Evolutionary conservation across 2,329 filamentous ascomycete genomes (phyloP).

Genomic region (Trichoderma hamatum): DNA sequence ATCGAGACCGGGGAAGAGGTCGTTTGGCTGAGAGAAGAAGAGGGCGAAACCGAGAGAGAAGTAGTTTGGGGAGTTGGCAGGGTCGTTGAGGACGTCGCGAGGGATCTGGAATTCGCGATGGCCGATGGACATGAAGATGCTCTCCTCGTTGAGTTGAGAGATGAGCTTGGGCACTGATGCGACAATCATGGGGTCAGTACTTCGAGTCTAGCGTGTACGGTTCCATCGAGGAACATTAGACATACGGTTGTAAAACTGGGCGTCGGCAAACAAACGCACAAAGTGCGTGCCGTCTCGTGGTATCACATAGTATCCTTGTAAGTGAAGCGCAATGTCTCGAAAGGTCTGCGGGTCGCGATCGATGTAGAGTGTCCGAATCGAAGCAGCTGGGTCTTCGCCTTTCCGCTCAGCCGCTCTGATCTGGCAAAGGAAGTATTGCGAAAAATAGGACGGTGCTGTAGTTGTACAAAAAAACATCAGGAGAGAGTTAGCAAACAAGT

Average conservation of each 20-base stretch:
- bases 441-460: slow-evolving; percentile 91
- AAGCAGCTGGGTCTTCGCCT: slow-evolving; percentile 52
- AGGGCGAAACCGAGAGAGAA: slow-evolving; percentile 88
- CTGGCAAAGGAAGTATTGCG: slow-evolving; percentile 88
- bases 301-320: slow-evolving; percentile 87
- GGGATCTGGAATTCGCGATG: slow-evolving; percentile 86
- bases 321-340: slow-evolving; percentile 82
- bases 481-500: slow-evolving; percentile 23
- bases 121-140: slow-evolving; percentile 91
- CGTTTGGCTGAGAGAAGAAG: slow-evolving; percentile 79
- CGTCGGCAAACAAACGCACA: slow-evolving; percentile 89
- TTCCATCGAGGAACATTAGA: neutral
- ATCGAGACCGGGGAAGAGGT: slow-evolving; percentile 84
- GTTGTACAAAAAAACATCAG: neutral
- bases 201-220: neutral
- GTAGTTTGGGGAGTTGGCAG: slow-evolving; percentile 93
- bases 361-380: slow-evolving; percentile 84
- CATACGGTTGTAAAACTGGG: slow-evolving; percentile 86
- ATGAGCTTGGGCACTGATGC: slow-evolving; percentile 78
- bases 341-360: slow-evolving; percentile 91
- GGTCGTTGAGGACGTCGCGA: slow-evolving; percentile 79
- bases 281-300: slow-evolving; percentile 84
- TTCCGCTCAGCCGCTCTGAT: slow-evolving; percentile 65
- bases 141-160: slow-evolving; percentile 86
- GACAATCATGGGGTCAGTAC: neutral